Conservation (phyloP, 495 filamentous ascomycete species). For the Saxispiralis lemnorum region DNA sequence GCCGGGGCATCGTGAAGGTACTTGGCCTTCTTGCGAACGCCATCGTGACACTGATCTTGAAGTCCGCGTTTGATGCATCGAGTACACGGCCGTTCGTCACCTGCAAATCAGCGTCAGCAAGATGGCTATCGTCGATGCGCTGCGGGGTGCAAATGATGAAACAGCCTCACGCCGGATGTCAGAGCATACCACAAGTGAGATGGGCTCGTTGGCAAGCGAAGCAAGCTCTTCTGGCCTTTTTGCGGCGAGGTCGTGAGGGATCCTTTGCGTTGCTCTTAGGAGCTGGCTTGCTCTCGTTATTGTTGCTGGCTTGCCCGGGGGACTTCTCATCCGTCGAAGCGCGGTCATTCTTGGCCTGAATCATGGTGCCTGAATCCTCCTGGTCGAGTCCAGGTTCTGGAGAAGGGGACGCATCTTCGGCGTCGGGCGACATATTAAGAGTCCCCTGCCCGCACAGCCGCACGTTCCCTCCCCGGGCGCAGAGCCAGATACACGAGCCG, state of each 20-base stretch:
- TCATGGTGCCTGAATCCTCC: slow-evolving; percentile 35
- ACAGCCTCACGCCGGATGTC: not conserved
- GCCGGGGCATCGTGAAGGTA: slow-evolving; percentile 92
- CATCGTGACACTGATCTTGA: slow-evolving; percentile 80
- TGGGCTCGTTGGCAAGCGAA: slow-evolving; percentile 94
- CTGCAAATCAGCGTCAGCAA: slow-evolving; percentile 23
- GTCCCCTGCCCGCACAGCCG: slow-evolving; percentile 5
- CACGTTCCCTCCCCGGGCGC: not conserved
- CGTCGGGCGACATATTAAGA: slow-evolving; percentile 36
- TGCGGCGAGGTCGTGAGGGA: slow-evolving; percentile 68
- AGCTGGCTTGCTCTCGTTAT: slow-evolving; percentile 38
- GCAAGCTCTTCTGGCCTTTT: slow-evolving; percentile 90
- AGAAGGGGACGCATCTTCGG: slow-evolving; percentile 32
- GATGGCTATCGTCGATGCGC: not conserved
- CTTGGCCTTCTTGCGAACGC: slow-evolving; percentile 95
- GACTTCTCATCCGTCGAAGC: slow-evolving; percentile 38
- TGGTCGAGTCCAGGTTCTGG: slow-evolving; percentile 27
- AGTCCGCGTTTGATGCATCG: slow-evolving; percentile 86
- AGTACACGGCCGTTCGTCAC: slow-evolving; percentile 78
- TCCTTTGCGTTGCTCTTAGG: slow-evolving; percentile 50
- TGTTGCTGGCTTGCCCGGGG: slow-evolving; percentile 27
- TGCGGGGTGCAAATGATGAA: too few relatives aligned
- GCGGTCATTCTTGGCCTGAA: slow-evolving; percentile 40
- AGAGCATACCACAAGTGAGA: slow-evolving; percentile 81
- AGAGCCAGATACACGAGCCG: slow-evolving; percentile 5